Evolutionary conservation across 148 eudicot genomes (phyloP).

Genomic region (Hydrangea macrophylla): DNA sequence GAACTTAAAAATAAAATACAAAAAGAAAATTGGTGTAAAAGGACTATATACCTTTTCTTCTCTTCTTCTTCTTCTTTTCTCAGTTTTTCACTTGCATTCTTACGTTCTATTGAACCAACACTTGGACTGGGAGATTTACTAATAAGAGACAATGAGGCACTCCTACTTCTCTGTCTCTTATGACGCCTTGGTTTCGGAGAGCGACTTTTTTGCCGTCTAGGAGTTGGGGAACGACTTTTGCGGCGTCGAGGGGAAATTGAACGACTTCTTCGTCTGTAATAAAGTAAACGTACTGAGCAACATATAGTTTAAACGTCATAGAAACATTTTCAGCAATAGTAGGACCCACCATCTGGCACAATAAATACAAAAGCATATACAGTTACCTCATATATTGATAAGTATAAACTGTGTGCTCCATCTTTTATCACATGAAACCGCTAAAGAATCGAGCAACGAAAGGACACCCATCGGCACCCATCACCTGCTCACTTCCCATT

Average conservation of each 20-base stretch:
- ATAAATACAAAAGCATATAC: constrained; percentile 46
- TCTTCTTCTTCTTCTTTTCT: constrained; percentile 80
- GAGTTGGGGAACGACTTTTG: constrained; percentile 66
- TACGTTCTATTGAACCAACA: constrained; percentile 53
- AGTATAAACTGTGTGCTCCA: constrained; percentile 73
- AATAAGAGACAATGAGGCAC: constrained; percentile 51
- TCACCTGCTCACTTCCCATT: constrained; percentile 65
- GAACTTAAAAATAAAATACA: too few species aligned
- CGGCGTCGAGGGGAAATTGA: constrained; percentile 64
- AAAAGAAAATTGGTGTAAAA: constrained; percentile 6
- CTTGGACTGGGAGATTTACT: constrained; percentile 57
- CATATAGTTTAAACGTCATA: constrained; percentile 9
- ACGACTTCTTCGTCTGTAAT: constrained; percentile 78
- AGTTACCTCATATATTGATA: constrained; percentile 77
- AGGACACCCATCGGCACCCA: constrained; percentile 72
- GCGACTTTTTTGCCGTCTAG: constrained; percentile 64
- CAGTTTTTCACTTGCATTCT: constrained; percentile 63
- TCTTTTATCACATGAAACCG: constrained; percentile 77
- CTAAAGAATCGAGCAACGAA: constrained; percentile 61
- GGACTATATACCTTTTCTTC: constrained; percentile 66
- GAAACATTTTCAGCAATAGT: constrained; percentile 8
- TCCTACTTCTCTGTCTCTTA: constrained; percentile 59
- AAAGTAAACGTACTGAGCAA: constrained; percentile 29
- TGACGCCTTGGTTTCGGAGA: constrained; percentile 57
- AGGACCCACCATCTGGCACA: constrained; percentile 32